Evolutionary conservation across 495 filamentous ascomycete genomes (phyloP), one percentile per base, ranked within the genome.

Genomic region (Massariosphaeria phaeospora): DNA sequence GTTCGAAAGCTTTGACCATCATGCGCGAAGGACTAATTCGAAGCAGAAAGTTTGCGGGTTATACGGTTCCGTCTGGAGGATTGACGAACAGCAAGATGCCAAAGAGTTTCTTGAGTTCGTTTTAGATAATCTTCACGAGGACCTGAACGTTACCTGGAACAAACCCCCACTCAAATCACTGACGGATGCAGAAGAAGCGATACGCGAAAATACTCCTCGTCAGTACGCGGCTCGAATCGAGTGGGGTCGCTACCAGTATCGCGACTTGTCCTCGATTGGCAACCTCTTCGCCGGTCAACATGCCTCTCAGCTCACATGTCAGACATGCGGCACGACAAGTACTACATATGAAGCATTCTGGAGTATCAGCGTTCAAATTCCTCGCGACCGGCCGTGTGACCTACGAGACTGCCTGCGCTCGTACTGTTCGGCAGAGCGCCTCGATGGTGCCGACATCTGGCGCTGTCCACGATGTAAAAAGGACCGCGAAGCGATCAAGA

Each of bases 61-160:
- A 17, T 62, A 83, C 50, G 79, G 79, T 29, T 70, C 70, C 5
- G 75, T 82, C 62, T 84, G 81, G 80, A 73, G 70, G 10, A 77
- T 80, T 38, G 76, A 81, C 49, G 70, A 77, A 40, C 85, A 90
- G 59, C 87, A 91, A 68, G 87, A 91, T 66, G 81, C 86, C 10
- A 84, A 84, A 62, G 87, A 90, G 59, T 90, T 88, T 51, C 81
- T 88, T 56, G 81, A 81, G 58, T 88, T 85, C 64, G 64, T 88
- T 3, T 70, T 89, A 12, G 83, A 86, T 60, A 77, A 75, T 39
- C 68, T 91, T 7, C 84, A 86, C 46, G 86, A 91, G 66, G 87
- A 91, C 63, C 72, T 88, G 23, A 91, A 91, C 58, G 69, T 76
- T 30, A 76, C 79, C 34, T 86, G 80, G 74, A 73, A 80, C 40